Base-by-base conservation (phyloP, 306 rosid genomes). In the Medicago lupulina region DNA sequence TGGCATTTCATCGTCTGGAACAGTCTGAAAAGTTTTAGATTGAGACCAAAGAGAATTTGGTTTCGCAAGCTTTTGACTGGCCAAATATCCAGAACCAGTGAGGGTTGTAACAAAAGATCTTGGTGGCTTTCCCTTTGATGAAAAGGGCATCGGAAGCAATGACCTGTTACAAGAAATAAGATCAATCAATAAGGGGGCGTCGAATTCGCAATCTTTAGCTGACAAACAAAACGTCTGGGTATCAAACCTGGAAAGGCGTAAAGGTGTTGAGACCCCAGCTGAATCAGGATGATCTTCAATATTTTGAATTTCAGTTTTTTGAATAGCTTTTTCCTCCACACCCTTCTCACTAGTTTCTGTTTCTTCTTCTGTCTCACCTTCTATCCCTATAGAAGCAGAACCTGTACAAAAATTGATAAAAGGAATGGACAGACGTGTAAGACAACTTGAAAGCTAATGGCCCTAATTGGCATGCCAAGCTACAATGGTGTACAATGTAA, bases 71-170 rank as follows among this genome's bases (percentile, higher is more conserved):
- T 85, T 88, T 70, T 87, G 90, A 86, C 79, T 62, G 74, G 86
- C 18, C 68, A 79, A 84, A 62, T 85, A 76, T 79, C 80, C 82
- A 41, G 96, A 86, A 12, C 93, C 83, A 40, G 90, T 77, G 71
- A 88, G 84, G 60, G 88, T 75, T 15, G 84, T 78, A 25, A 88
- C 67, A 49, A 90, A 91, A 76, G 96, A 86, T 60, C 90, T 80
- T 41, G 87, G 89, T 4, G 85, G 95, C 72, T 87, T 88, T 71
- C 88, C 84, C 81, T 82, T 87, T 18, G 97, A 88, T n/a, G 97
- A 87, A 73, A 85, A 84, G 8, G 92, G 83, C 73, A 87, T 53
- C 0, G 88, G 82, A 85, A 85, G 86, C 82, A 86, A 51, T 59
- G 88, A 62, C 80, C 95, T 89, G 87, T 46, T 7, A 50, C 73